A percentile compares a stretch with the other conserved stretches of the same genome.
phyloP scores from a whole-genome alignment of 2,329 filamentous ascomycete species.

The Verticillium tricorpus region DNA sequence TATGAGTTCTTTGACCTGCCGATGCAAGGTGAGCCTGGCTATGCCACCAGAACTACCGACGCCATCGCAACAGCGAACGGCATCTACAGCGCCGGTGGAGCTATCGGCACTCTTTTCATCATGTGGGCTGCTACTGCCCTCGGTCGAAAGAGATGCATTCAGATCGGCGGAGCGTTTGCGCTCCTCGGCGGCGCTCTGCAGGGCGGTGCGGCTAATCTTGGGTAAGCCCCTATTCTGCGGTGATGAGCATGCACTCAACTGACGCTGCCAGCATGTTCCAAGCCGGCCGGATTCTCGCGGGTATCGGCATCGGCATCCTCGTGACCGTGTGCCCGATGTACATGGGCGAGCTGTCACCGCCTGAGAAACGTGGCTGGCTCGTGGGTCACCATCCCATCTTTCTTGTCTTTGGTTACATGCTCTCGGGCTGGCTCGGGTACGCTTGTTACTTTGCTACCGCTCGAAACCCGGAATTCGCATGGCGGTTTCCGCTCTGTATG shows the following conservation, averaged over 20 bases:
- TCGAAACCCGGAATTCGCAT: conserved; percentile 31
- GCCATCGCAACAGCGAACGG: conserved; percentile 45
- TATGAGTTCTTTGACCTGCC: conserved; percentile 44
- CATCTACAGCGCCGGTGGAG: conserved; percentile 42
- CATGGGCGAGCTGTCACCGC: conserved; percentile 35
- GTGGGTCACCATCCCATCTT: conserved; percentile 41
- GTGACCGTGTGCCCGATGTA: conserved; percentile 40
- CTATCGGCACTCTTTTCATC: conserved; percentile 39
- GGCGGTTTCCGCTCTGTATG: conserved; percentile 38
- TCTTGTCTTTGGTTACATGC: conserved; percentile 41
- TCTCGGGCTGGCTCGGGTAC: conserved; percentile 38
- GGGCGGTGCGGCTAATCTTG: conserved; percentile 36
- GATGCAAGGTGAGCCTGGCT: conserved; percentile 34
- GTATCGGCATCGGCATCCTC: conserved; percentile 35
- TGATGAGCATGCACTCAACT: background rate
- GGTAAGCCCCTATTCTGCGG: conserved; percentile 19
- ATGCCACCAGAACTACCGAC: conserved; percentile 38
- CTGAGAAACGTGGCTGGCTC: conserved; percentile 35
- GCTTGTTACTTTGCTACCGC: conserved; percentile 35
- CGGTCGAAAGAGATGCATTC: conserved; percentile 39
- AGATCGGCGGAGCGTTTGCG: conserved; percentile 37
- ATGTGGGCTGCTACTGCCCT: conserved; percentile 43
- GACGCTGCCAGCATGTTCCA: conserved; percentile 20
- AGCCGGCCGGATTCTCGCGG: conserved; percentile 34
- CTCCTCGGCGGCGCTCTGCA: conserved; percentile 43